Evolutionary conservation across 75 land plant species (phyloP), one percentile per base, ranked within the genome.

Genomic region (Selaginella moellendorffii): DNA sequence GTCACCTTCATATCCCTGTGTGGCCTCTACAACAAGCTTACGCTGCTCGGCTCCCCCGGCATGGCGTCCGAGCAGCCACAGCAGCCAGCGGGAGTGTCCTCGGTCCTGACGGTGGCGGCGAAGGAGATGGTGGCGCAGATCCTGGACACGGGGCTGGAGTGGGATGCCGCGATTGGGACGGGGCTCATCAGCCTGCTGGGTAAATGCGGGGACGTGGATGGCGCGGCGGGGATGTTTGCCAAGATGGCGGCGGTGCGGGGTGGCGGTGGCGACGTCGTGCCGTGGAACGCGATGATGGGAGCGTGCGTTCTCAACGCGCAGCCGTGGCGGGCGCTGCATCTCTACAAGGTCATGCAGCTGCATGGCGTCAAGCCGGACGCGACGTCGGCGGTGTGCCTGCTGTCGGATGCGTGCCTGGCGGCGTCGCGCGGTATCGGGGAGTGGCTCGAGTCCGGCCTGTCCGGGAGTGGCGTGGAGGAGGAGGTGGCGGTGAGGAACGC

Each of bases 1-100:
- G 46, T 36, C 46, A 36, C 46, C 46, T 36, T 36, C 46, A 36
- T 36, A 36, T 36, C 46, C 46, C 46, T 36, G 46, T 36, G 46
- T 14, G 46, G 46, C 14, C 5, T 36, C 5, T 5, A 5, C 14
- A 36, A 5, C 46, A 36, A 36, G 5, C 10, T 36, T 36, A 14
- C 10, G 14, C 10, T 5, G 14, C 5, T 14, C 5, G 14, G 5
- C 46, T 14, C 5, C 5, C 14, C 14, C 10, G 46, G 14, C 10
- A 36, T 36, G 46, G n/a, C n/a, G n/a, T n/a, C n/a, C n/a, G n/a
- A n/a, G n/a, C n/a, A n/a, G n/a, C n/a, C n/a, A n/a, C n/a, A n/a
- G n/a, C n/a, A n/a, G n/a, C n/a, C n/a, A n/a, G n/a, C n/a, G n/a
- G n/a, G n/a, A n/a, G n/a, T n/a, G n/a, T n/a, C n/a, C n/a, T n/a